phyloP scores from a whole-genome alignment of 1,139 yeast species.

The Diutina siamensis region DNA sequence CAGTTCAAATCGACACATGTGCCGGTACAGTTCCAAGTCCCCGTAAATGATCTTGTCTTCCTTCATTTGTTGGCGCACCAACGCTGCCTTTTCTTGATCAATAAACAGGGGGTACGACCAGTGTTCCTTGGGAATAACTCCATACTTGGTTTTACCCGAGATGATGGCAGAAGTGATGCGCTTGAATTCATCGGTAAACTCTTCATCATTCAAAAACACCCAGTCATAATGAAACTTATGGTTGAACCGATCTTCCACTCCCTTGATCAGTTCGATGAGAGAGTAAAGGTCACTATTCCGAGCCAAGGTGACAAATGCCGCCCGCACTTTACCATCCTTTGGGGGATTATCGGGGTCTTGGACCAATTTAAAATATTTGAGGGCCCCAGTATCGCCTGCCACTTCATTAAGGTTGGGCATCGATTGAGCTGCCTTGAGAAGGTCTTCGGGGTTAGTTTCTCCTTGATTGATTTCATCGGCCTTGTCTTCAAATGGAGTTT shows the following conservation, averaged over 20 bases:
- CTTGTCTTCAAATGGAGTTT: background rate
- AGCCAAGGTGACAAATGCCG: conserved; percentile 75
- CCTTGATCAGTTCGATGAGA: conserved; percentile 54
- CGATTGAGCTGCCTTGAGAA: background rate
- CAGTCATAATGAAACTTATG: conserved; percentile 89
- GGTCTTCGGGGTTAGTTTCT: background rate
- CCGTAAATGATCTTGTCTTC: conserved; percentile 50
- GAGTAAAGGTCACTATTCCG: conserved; percentile 64
- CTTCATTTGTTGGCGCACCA: conserved; percentile 38
- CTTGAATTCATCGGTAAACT: conserved; percentile 55
- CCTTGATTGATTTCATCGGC: background rate
- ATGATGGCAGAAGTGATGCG: conserved; percentile 37
- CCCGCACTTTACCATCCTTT: conserved; percentile 27
- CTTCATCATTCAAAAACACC: conserved; percentile 73
- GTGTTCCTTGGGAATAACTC: conserved; percentile 45
- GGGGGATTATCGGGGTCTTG: conserved; percentile 3
- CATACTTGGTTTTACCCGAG: conserved; percentile 53
- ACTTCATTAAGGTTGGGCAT: background rate
- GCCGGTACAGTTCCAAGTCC: conserved; percentile 51
- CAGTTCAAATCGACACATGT: conserved; percentile 87
- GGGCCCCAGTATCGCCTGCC: conserved; percentile 1
- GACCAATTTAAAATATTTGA: conserved; percentile 1
- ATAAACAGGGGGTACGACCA: conserved; percentile 68
- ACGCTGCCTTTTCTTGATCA: conserved; percentile 45
- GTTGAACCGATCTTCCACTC: conserved; percentile 77